A percentile compares a stretch with the other conserved stretches of the same genome.
Conservation (phyloP, 2,329 filamentous ascomycete genomes). For the Cladosporium sp. region DNA sequence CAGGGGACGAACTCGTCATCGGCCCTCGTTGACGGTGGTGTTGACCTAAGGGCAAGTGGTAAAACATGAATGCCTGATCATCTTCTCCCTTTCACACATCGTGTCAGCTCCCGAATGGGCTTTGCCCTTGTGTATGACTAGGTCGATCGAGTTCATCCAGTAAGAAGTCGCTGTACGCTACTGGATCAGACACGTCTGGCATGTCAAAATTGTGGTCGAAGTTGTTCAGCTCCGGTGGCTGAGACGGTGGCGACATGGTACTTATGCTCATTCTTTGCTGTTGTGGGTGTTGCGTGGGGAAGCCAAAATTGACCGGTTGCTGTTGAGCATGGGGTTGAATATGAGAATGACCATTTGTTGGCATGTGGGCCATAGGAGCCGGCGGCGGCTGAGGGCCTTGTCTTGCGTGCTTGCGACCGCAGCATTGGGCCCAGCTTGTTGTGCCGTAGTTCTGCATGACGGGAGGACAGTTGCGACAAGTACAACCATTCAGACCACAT, state of each 20-base stretch:
- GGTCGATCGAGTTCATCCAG: constrained; percentile 12
- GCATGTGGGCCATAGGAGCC: constrained; percentile 3
- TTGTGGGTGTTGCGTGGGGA: constrained; percentile 1
- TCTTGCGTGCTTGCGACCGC: constrained; percentile 30
- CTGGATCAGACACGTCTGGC: constrained; percentile 2
- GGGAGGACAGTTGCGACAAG: constrained; percentile 30
- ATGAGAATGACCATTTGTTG: not conserved
- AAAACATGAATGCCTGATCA: not conserved
- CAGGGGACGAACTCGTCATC: no score
- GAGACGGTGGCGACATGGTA: not conserved
- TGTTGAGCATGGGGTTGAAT: not conserved
- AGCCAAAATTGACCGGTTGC: constrained; percentile 6
- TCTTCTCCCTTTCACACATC: not conserved
- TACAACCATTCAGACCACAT: constrained; percentile 31
- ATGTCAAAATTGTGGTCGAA: constrained; percentile 13
- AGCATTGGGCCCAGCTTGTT: constrained; percentile 31
- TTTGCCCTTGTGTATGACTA: not conserved
- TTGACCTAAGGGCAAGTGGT: no score
- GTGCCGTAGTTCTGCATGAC: constrained; percentile 28
- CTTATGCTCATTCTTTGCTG: constrained; percentile 2
- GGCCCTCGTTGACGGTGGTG: no score
- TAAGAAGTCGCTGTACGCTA: constrained; percentile 12
- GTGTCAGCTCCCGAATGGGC: constrained; percentile 4
- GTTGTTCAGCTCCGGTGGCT: not conserved
- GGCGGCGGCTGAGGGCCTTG: constrained; percentile 19